Evolutionary conservation across 2,329 filamentous ascomycete species (phyloP).

Genomic region (Diaporthe velutina): DNA sequence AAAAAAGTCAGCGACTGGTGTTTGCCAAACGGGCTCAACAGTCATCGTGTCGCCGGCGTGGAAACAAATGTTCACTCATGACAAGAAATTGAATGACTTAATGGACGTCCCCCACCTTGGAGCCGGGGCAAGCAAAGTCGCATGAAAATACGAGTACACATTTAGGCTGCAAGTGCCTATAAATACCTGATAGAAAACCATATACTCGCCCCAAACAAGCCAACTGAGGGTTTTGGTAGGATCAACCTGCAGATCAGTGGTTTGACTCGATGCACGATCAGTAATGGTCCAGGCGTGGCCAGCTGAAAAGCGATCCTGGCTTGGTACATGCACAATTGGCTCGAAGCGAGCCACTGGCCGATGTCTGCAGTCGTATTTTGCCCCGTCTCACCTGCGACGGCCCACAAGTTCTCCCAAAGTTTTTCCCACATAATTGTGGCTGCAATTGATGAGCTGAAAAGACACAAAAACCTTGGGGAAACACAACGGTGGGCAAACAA

Average conservation of each 20-base stretch:
- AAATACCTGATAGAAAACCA: not conserved
- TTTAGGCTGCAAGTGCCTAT: not conserved
- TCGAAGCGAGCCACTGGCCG: constrained; percentile 13
- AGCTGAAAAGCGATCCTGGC: not conserved
- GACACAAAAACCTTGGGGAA: too few relatives aligned
- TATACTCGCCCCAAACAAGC: not conserved
- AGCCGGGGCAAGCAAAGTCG: too few relatives aligned
- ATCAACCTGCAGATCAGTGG: not conserved
- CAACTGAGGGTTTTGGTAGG: not conserved
- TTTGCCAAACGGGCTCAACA: not conserved
- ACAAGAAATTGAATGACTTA: not conserved
- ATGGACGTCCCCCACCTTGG: too few relatives aligned
- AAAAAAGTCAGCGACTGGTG: not conserved
- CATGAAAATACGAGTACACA: too few relatives aligned
- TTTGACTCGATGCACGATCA: not conserved
- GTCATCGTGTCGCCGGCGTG: not conserved
- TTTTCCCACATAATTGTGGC: not conserved
- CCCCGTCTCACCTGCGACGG: not conserved
- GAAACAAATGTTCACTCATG: not conserved
- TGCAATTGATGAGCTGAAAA: not conserved
- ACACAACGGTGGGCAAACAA: not conserved
- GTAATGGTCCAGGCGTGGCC: not conserved
- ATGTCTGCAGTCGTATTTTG: not conserved
- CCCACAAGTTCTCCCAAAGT: not conserved
- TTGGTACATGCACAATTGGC: not conserved